Evolutionary conservation across 2,329 filamentous ascomycete genomes (phyloP).

Genomic region (Cladosporium austrohemisphaericum): DNA sequence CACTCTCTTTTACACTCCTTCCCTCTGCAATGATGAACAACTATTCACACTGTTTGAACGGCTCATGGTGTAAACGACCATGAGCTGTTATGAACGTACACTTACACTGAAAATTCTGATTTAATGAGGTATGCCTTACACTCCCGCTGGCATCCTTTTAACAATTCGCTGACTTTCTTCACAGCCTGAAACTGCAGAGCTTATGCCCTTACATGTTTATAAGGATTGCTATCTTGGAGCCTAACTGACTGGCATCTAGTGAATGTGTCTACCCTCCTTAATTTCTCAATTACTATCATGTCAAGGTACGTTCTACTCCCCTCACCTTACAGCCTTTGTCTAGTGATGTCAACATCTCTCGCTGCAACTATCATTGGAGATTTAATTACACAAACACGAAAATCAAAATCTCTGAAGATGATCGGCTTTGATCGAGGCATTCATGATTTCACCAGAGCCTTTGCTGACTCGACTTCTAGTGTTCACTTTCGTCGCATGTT

Average conservation of each 20-base stretch:
- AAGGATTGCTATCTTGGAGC: not conserved
- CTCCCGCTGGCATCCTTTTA: too few species aligned
- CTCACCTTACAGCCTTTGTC: not conserved
- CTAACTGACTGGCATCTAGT: constrained; percentile 4
- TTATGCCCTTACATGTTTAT: constrained; percentile 3
- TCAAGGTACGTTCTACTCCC: constrained; percentile 4
- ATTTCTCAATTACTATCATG: not conserved
- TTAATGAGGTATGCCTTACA: constrained; percentile 66
- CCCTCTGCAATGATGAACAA: constrained; percentile 57
- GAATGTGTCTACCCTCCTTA: too few species aligned
- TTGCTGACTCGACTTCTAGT: not conserved
- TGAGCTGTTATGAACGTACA: constrained; percentile 52
- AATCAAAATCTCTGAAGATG: constrained; percentile 29
- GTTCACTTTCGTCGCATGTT: not conserved
- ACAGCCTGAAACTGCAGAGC: constrained; percentile 30
- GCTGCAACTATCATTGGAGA: constrained; percentile 20
- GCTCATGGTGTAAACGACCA: constrained; percentile 46
- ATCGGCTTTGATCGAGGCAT: constrained; percentile 1
- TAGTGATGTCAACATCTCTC: constrained; percentile 21
- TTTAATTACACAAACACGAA: constrained; percentile 18
- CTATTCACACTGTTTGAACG: constrained; percentile 70
- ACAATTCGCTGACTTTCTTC: constrained; percentile 30
- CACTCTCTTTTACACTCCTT: not conserved
- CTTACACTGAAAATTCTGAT: constrained; percentile 65
- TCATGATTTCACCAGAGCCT: not conserved